Conservation (phyloP, 306 rosid species). For the Rosa persica region DNA sequence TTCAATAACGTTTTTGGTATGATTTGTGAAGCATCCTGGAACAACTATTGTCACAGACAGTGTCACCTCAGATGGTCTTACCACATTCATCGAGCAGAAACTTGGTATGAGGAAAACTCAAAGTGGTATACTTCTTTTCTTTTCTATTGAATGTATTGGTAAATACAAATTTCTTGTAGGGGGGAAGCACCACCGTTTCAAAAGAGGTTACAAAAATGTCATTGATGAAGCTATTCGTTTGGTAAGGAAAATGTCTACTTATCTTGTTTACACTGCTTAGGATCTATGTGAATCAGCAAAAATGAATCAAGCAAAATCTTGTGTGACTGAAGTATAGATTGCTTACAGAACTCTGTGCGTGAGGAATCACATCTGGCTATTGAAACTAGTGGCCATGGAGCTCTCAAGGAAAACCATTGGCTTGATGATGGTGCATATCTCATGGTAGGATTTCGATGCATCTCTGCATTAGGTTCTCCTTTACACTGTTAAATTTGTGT, state of each 20-base stretch:
- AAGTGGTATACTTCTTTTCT: slow-evolving; percentile 8
- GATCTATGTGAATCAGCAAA: slow-evolving; percentile 15
- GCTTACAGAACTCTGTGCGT: slow-evolving; percentile 71
- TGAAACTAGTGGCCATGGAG: slow-evolving; percentile 99
- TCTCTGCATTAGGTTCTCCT: slow-evolving; percentile 4
- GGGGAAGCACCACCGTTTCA: slow-evolving; percentile 94
- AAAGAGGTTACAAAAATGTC: slow-evolving; percentile 97
- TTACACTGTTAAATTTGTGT: neutral
- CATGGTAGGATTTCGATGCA: slow-evolving; percentile 60
- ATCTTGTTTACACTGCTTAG: neutral
- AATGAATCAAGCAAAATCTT: slow-evolving; percentile 5
- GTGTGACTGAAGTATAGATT: slow-evolving; percentile 22
- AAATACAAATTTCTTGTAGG: slow-evolving; percentile 47
- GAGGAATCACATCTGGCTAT: slow-evolving; percentile 96
- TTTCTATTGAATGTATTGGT: slow-evolving; percentile 2
- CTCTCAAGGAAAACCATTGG: slow-evolving; percentile 98
- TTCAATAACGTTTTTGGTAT: slow-evolving; percentile 5
- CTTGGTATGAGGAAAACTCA: slow-evolving; percentile 59
- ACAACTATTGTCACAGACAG: slow-evolving; percentile 97
- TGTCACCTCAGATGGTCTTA: slow-evolving; percentile 95
- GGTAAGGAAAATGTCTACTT: slow-evolving; percentile 48
- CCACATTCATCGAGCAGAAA: slow-evolving; percentile 85
- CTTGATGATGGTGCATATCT: slow-evolving; percentile 97
- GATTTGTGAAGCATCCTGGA: slow-evolving; percentile 70
- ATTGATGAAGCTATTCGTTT: slow-evolving; percentile 94